Conservation (phyloP, 164 flowering plant species). For the Chloranthus sessilifolius region DNA sequence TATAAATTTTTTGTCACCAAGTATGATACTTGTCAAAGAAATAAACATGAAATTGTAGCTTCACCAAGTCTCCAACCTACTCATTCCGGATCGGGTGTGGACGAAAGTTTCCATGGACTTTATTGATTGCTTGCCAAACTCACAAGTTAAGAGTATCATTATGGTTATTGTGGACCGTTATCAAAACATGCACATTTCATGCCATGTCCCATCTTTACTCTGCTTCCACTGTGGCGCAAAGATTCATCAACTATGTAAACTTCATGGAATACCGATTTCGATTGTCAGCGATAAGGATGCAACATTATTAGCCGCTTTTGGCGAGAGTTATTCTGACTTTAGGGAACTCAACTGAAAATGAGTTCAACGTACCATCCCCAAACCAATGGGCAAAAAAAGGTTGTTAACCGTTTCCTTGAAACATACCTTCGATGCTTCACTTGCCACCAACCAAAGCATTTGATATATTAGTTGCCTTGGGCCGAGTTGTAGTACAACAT, state of each 20-base stretch:
- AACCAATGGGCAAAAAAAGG: conserved; percentile 1
- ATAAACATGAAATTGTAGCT: neutral
- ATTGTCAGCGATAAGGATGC: neutral
- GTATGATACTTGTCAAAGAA: neutral
- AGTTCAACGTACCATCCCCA: neutral
- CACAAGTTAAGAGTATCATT: neutral
- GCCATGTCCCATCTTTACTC: neutral
- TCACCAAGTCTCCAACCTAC: neutral
- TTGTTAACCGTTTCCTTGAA: neutral
- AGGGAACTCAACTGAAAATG: neutral
- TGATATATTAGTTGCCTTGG: neutral
- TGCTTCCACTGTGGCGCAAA: neutral
- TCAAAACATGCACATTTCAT: conserved; percentile 2
- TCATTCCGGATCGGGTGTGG: neutral
- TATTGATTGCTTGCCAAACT: conserved; percentile 1
- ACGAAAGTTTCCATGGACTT: conserved; percentile 2
- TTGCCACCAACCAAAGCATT: neutral
- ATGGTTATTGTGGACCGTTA: neutral
- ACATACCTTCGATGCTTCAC: neutral
- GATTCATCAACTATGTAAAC: neutral
- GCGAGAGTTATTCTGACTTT: neutral
- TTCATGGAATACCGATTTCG: neutral
- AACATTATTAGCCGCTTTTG: neutral
- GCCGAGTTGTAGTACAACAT: conserved; percentile 2
- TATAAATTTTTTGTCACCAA: neutral